These are phyloP conservation scores for Nicotiana benthamiana DNA, from an alignment of 257 asterid species.

Conservation along the genomic window DNA sequence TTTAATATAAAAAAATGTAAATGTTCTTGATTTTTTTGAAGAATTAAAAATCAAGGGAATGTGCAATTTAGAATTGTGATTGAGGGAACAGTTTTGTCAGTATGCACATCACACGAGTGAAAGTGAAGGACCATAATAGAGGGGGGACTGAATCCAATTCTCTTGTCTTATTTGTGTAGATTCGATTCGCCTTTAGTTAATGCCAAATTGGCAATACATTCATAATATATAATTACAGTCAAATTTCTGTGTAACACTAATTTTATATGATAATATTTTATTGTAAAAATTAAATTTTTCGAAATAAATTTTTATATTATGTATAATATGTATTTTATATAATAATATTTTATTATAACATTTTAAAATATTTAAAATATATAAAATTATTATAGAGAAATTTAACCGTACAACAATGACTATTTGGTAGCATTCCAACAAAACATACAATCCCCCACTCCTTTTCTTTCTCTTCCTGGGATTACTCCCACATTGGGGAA, in stretches of 20 bases:
- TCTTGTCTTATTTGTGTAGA: constrained; percentile 1
- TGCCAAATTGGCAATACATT: neutral
- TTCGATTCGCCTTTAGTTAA: neutral
- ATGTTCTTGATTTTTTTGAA: too few species aligned
- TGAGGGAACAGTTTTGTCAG: constrained; percentile 54
- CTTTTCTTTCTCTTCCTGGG: neutral
- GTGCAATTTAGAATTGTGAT: neutral
- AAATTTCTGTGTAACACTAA: too few species aligned
- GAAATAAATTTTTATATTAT: too few species aligned
- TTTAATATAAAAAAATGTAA: too few species aligned
- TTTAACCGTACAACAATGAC: neutral
- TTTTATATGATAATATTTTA: too few species aligned
- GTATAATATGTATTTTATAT: too few species aligned
- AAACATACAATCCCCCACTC: neutral
- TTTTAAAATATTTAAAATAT: too few species aligned
- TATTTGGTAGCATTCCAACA: neutral
- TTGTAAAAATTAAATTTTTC: too few species aligned
- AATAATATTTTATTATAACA: too few species aligned
- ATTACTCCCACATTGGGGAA: constrained; percentile 2
- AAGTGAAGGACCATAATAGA: neutral
- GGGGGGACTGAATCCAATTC: constrained; percentile 48
- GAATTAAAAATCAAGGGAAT: neutral
- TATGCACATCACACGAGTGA: constrained; percentile 34
- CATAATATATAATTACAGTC: too few species aligned
- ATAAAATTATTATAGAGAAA: too few species aligned